Base-by-base conservation (phyloP, 495 filamentous ascomycete genomes). In the Astrocystis sublimbata region DNA sequence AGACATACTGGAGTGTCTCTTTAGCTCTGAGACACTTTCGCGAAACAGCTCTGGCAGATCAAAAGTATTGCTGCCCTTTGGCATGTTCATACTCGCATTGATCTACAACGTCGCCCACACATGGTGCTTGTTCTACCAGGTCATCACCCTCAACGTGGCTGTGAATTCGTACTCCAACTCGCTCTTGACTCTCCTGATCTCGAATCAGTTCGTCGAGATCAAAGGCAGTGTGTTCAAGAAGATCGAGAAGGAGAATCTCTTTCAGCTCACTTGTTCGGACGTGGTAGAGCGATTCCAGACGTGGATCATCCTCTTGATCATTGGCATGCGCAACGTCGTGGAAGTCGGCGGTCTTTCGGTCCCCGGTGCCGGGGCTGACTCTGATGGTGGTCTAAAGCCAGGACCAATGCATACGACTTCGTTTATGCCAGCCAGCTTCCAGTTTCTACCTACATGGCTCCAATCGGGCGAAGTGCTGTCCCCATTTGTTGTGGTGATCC, bases 91-190 rank as follows among this genome's bases (percentile, higher is more conserved):
- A 9, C 81, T 97, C 31, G 89, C 93, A 0, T 81, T 98, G 28
- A 82, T 86, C 1, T 99, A 99, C 77, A 96, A 90, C 64, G 87
- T 94, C 31, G 71, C 89, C 4, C 94, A 98, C 76, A 86, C 93
- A 0, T 89, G 90, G 0, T 87, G 89, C 2, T 78, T 98, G 0
- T 98, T 98, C 75, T 97, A 96, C 75, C 93, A 98, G 70, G 96
- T 97, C 40, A 94, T 98, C 71, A 94, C 94, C 0, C 83, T 98
- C 56, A 98, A 98, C 68, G 96, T 98, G 8, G 94, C 94, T 6
- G 93, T 99, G 63, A 99, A 99, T 74, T 97, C 93, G 0, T 99
- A 98, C 73, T 97, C 92, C 9, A 99, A 99, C 66, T 93, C 94
- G 0, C 79, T 99, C 6, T 79, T 98, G 41, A 97, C 93, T 0